Evolutionary conservation across 2,329 filamentous ascomycete genomes (phyloP), one percentile per base, ranked within the genome.

Genomic region (Metarhizium guizhouense): DNA sequence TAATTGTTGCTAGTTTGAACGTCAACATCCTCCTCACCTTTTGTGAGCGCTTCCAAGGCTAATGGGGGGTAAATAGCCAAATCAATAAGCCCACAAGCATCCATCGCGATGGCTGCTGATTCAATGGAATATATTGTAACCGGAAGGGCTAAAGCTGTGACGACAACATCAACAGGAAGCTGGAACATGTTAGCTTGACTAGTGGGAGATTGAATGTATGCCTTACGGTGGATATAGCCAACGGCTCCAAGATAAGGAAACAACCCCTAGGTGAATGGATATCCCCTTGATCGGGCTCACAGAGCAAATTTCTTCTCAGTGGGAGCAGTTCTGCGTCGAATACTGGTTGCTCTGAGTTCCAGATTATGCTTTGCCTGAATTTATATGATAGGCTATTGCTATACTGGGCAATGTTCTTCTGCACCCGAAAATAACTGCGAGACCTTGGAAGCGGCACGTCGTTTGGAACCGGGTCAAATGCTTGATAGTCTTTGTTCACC

Each of bases 31-130:
- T 86, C 78, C 38, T 80, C 75, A 0, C 76, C 90, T 65, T 99
- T 96, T 0, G 94, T 99, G 56, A 96, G 75, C 0, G 94, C 91
- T 65, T 96, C 92, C 0, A 99, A 76, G 0, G 92, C 92, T 32
- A 95, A 74, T 1, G 80, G 76, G 0, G 88, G 81, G 0, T 77
- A 75, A 14, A 95, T 79, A 0, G 77, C 64, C 1, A 97, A 74
- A 3, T 78, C 79, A 0, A 96, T 71, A 18, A 82, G 68, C 1
- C 77, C 68, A 60, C 86, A 90, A 0, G 85, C 88, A 59, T 99
- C 93, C 0, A 88, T 69, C 0, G 87, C 84, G 59, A 97, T 88
- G 4, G 97, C 76, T 56, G 86, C 87, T 0, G 87, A 85, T 61
- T 99, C 92, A 6, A 96, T 72, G 10, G 90, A 84, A 65, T 90